These are phyloP conservation scores for Tothia fuscella DNA, from an alignment of 2,329 filamentous ascomycete species.

Conservation along the genomic window DNA sequence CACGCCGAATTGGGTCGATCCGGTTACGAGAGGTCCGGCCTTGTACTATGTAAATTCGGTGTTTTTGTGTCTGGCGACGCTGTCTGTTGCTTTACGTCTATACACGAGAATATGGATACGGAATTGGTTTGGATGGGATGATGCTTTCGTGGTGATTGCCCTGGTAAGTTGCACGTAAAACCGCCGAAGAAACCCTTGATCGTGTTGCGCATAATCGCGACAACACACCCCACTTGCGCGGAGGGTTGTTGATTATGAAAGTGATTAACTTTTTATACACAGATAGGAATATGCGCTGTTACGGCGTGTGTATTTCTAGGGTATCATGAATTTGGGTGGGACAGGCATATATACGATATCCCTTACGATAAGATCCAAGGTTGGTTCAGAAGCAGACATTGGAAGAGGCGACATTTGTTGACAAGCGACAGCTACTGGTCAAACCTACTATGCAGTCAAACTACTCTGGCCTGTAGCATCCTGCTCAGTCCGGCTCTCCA, in stretches of 20 bases:
- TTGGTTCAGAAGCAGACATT: too few relatives aligned
- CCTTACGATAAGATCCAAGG: too few relatives aligned
- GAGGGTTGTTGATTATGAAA: too few relatives aligned
- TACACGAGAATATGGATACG: constrained; percentile 8
- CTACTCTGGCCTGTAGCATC: constrained; percentile 29
- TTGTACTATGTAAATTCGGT: constrained; percentile 14
- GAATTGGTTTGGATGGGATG: constrained; percentile 10
- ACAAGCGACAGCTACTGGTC: constrained; percentile 1
- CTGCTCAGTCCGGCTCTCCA: constrained; percentile 33
- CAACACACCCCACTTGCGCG: too few relatives aligned
- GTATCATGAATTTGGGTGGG: background rate
- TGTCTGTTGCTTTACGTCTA: constrained; percentile 5
- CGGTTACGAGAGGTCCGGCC: constrained; percentile 25
- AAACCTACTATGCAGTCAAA: constrained; percentile 31
- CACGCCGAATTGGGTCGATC: constrained; percentile 26
- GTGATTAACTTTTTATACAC: too few relatives aligned
- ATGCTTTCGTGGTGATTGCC: constrained; percentile 7
- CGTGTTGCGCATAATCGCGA: too few relatives aligned
- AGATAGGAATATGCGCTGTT: too few relatives aligned
- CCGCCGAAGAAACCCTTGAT: too few relatives aligned
- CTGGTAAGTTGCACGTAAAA: too few relatives aligned
- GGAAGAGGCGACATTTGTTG: too few relatives aligned
- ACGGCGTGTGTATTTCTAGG: background rate
- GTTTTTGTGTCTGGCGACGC: constrained; percentile 8
- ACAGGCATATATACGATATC: background rate